Conservation (phyloP, 805 yeast genomes). For the Vanderwaltozyma tropicalis region DNA sequence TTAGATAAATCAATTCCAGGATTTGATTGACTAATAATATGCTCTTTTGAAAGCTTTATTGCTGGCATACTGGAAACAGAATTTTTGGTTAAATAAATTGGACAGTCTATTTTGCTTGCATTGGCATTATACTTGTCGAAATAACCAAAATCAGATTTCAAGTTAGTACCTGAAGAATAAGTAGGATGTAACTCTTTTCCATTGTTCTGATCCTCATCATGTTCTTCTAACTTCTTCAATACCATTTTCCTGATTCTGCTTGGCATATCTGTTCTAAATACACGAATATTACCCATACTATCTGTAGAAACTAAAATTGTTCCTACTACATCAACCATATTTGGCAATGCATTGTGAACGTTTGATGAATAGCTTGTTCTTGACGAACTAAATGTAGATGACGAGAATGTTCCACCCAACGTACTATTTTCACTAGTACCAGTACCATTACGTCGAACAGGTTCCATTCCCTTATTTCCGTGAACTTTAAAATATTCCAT, state of each 20-base stretch:
- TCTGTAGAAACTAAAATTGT: constrained; percentile 68
- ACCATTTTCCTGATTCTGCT: constrained; percentile 33
- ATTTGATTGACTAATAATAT: no score
- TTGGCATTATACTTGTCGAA: no score
- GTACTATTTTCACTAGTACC: background rate
- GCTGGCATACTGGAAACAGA: no score
- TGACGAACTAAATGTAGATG: background rate
- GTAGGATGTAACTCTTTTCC: background rate
- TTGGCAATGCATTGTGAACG: constrained; percentile 6
- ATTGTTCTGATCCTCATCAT: background rate
- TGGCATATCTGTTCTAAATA: constrained; percentile 74
- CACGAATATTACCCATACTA: constrained; percentile 57
- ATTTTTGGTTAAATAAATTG: no score
- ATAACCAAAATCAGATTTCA: no score
- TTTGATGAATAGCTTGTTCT: background rate
- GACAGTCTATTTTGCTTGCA: no score
- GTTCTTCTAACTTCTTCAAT: constrained; percentile 13
- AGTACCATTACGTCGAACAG: background rate
- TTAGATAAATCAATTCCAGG: background rate
- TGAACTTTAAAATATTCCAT: constrained; percentile 17
- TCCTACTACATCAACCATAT: constrained; percentile 29
- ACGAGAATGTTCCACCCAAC: background rate
- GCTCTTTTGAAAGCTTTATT: no score
- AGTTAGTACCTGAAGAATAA: background rate
- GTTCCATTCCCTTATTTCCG: background rate